A percentile compares a stretch with the other conserved stretches of the same genome.
Evolutionary conservation across 2,329 filamentous ascomycete species (phyloP).

Genomic region (Zymoseptoria pseudotritici): DNA sequence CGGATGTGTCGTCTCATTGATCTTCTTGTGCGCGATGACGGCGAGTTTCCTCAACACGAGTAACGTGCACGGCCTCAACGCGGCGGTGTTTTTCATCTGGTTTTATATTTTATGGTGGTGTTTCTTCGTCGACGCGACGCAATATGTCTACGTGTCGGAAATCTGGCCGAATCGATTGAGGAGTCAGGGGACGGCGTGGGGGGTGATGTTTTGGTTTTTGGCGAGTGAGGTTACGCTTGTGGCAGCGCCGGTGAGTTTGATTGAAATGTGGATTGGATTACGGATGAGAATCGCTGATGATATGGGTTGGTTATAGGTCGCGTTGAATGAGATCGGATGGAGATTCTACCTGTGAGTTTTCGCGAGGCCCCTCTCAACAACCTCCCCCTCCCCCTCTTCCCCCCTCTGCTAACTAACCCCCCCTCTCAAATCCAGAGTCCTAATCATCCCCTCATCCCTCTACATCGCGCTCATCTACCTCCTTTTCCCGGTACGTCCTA

Average conservation of each 20-base stretch:
- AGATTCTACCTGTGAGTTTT: constrained; percentile 37
- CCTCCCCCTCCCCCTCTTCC: background rate
- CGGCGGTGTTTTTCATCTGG: constrained; percentile 38
- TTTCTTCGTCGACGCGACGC: constrained; percentile 41
- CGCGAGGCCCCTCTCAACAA: background rate
- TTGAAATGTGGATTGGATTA: too few species aligned
- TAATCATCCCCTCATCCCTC: constrained; percentile 27
- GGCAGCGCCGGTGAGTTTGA: constrained; percentile 27
- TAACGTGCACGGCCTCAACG: constrained; percentile 31
- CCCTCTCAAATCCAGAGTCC: constrained; percentile 21
- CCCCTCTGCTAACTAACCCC: background rate
- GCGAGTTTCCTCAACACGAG: constrained; percentile 29
- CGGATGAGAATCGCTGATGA: too few species aligned
- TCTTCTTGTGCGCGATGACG: constrained; percentile 37
- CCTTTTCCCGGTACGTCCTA: constrained; percentile 12
- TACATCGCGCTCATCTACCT: constrained; percentile 19
- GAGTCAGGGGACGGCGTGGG: constrained; percentile 32
- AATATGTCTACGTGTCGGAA: constrained; percentile 37
- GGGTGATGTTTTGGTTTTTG: constrained; percentile 31
- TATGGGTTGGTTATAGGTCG: constrained; percentile 4
- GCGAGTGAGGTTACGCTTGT: constrained; percentile 32
- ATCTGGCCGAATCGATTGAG: constrained; percentile 40
- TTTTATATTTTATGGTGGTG: constrained; percentile 37
- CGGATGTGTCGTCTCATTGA: constrained; percentile 40
- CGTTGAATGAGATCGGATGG: constrained; percentile 34